Evolutionary conservation across 2,329 filamentous ascomycete species (phyloP), one percentile per base, ranked within the genome.

Genomic region (Aspergillus sp.): DNA sequence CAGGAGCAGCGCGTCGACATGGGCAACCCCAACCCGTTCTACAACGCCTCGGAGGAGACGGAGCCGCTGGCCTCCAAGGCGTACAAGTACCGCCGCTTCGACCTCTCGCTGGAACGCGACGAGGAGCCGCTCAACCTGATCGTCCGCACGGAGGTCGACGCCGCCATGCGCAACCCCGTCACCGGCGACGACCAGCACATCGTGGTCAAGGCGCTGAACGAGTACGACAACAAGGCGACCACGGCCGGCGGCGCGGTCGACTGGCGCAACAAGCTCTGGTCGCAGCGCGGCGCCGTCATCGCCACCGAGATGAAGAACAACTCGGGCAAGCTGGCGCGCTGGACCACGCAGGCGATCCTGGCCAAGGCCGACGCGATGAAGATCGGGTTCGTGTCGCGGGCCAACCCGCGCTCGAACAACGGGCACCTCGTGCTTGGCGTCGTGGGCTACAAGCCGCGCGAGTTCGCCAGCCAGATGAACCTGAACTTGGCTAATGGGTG

Each of bases 261-360:
- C 79, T 98, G 93, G 93, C 81, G 93, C 67, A 85, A 83, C 57
- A 98, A 98, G 80, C 81, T 98, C 50, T 86, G 87, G 54, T 88
- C 84, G 60, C 90, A 96, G 76, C 86, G 93, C 62, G 93, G 93
- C 82, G 93, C 93, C 48, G 91, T 98, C 39, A 86, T 98, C 28
- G 93, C 93, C 19, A 98, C 93, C 8, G 93, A 98, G 77, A 98
- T 98, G 93, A 98, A 98, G 87, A 98, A 98, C 82, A 98, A 98
- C 81, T 89, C 83, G 65, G 94, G 88, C 85, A 98, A 98, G 78
- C 83, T 98, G 53, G 93, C 93, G 48, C 80, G 93, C 68, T 98
- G 93, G 93, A 95, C 93, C 30, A 88, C 91, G 39, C 93, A 98
- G 77, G 88, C 86, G 64, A 96, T 98, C 64, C 81, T 98, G 48